Conservation (phyloP, 805 yeast genomes). For the Suhomyces prunicola region DNA sequence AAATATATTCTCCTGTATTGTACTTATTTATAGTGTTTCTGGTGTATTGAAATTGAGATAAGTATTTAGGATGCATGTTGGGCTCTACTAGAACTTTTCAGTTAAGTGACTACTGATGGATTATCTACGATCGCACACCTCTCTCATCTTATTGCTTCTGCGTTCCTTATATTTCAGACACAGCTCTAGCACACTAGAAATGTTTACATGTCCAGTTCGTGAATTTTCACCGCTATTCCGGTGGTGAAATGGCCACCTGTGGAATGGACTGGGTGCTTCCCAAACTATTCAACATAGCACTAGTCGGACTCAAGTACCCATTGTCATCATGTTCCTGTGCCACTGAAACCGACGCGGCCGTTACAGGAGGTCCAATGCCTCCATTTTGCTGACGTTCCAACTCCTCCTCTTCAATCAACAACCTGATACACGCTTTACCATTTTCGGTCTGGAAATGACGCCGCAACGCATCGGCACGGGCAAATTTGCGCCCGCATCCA, state of each 20-base stretch:
- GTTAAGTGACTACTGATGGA: no score
- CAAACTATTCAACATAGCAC: constrained; percentile 6
- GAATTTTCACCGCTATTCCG: no score
- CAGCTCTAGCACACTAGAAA: no score
- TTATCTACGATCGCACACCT: no score
- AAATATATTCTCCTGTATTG: no score
- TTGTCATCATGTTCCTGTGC: not conserved
- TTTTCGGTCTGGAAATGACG: constrained; percentile 47
- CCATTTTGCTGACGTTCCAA: constrained; percentile 13
- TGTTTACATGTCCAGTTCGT: no score
- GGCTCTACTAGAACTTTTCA: no score
- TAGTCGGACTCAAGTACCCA: constrained; percentile 18
- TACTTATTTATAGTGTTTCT: no score
- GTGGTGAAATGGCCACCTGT: constrained; percentile 40
- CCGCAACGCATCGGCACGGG: constrained; percentile 45
- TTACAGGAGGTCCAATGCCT: constrained; percentile 5
- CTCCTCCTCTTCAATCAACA: constrained; percentile 41
- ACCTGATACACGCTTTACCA: constrained; percentile 42
- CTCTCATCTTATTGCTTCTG: no score
- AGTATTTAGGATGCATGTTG: no score
- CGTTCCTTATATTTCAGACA: no score
- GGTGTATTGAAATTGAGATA: no score
- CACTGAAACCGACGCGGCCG: constrained; percentile 4
- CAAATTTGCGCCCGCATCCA: constrained; percentile 46
- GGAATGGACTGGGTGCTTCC: constrained; percentile 19